Percentiles rank a stretch among this genome's conserved stretches.
Conservation (phyloP, 495 filamentous ascomycete genomes). For the Daldinia childiae region DNA sequence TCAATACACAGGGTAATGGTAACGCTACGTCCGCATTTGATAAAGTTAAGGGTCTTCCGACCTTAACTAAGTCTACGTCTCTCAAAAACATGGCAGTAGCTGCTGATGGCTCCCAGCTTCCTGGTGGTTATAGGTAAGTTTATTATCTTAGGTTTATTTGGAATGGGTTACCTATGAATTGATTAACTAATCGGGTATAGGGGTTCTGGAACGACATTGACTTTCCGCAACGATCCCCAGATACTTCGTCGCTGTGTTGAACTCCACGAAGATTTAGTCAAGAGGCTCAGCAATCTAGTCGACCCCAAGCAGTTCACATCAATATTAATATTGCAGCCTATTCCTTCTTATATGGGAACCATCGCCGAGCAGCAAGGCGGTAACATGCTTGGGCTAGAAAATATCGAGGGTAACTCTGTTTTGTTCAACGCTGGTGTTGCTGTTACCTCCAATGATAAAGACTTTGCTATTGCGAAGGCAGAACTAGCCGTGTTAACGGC, state of each 20-base stretch:
- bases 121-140: constrained; percentile 18
- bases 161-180: too few relatives aligned
- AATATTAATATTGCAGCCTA: constrained; percentile 46
- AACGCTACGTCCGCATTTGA: constrained; percentile 33
- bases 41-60: constrained; percentile 23
- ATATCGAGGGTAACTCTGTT: constrained; percentile 26
- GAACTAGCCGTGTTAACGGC: constrained; percentile 25
- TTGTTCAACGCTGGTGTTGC: constrained; percentile 33
- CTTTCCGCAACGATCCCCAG: constrained; percentile 33
- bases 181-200: constrained; percentile 7
- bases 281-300: constrained; percentile 22
- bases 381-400: constrained; percentile 48
- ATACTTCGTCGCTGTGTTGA: constrained; percentile 28
- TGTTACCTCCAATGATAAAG: constrained; percentile 7
- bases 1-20: constrained; percentile 30
- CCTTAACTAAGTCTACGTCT: constrained; percentile 6
- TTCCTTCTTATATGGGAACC: constrained; percentile 42
- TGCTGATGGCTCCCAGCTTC: constrained; percentile 31
- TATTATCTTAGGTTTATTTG: too few relatives aligned
- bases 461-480: constrained; percentile 22
- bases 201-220: constrained; percentile 19
- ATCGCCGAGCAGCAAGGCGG: constrained; percentile 43
- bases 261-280: constrained; percentile 20
- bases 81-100: constrained; percentile 33
- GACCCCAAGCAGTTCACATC: constrained; percentile 16